Conservation (phyloP, 768 basidiomycete genomes). For the Boletus vinaceobasis region DNA sequence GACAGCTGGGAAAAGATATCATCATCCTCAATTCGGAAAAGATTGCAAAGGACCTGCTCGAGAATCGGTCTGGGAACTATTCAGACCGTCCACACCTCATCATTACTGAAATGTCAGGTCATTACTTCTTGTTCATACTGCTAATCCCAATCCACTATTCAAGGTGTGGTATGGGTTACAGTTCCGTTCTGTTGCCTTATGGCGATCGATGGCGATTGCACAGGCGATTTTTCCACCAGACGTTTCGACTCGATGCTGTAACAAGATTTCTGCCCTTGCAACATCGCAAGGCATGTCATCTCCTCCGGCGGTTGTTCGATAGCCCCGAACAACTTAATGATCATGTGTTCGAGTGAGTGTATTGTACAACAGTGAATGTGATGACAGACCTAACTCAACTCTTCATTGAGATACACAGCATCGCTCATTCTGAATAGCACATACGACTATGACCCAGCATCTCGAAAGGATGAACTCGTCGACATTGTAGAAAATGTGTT, state of each 20-base stretch:
- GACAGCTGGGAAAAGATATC: constrained; percentile 4
- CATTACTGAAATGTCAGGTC: background rate
- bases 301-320: constrained; percentile 33
- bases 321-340: constrained; percentile 30
- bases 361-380: background rate
- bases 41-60: constrained; percentile 5
- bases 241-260: constrained; percentile 7
- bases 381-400: background rate
- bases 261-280: constrained; percentile 27
- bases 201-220: constrained; percentile 24
- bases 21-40: constrained; percentile 11
- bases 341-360: constrained; percentile 32
- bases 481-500: background rate
- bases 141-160: background rate
- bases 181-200: constrained; percentile 17
- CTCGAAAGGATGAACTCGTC: constrained; percentile 6
- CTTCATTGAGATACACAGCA: constrained; percentile 6
- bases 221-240: constrained; percentile 20
- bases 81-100: constrained; percentile 8
- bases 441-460: constrained; percentile 15
- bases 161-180: constrained; percentile 17
- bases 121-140: background rate
- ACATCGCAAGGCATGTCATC: constrained; percentile 25
- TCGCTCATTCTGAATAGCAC: constrained; percentile 14
- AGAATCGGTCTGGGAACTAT: constrained; percentile 7